Conservation (phyloP, 441 rosid species). For the Theobroma grandiflorum region DNA sequence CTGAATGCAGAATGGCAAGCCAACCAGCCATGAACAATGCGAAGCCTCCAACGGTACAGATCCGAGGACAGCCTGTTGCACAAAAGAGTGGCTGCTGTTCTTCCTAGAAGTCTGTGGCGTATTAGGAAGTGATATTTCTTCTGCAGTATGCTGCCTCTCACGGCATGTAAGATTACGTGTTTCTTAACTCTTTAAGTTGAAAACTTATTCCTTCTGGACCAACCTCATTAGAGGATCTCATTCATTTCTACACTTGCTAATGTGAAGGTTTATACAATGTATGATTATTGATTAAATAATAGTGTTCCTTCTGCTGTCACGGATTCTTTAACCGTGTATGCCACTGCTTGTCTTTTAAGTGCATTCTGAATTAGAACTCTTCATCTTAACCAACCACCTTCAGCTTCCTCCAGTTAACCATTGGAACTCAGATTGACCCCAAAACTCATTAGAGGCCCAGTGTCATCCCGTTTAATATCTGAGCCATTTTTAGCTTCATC, state of each 20-base stretch:
- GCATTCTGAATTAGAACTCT: not conserved
- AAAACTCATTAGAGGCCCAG: too few species aligned
- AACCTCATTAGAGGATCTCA: slow-evolving; percentile 21
- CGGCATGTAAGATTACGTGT: slow-evolving; percentile 36
- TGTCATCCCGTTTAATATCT: too few species aligned
- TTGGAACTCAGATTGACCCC: too few species aligned
- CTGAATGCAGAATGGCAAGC: slow-evolving; percentile 71
- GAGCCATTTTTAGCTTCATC: too few species aligned
- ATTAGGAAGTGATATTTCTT: slow-evolving; percentile 14
- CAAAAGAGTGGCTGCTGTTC: slow-evolving; percentile 75
- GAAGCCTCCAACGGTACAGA: slow-evolving; percentile 68
- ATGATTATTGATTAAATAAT: slow-evolving; percentile 28
- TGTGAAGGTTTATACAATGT: slow-evolving; percentile 35
- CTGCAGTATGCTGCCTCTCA: not conserved
- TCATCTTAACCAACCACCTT: not conserved
- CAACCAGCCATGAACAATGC: slow-evolving; percentile 66
- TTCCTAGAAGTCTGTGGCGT: slow-evolving; percentile 26
- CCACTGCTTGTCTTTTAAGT: not conserved
- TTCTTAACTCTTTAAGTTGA: slow-evolving; percentile 11
- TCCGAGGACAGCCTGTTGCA: slow-evolving; percentile 70
- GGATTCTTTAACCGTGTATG: slow-evolving; percentile 20
- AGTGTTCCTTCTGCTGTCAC: slow-evolving; percentile 18
- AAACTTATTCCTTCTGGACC: slow-evolving; percentile 26
- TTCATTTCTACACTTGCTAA: slow-evolving; percentile 25
- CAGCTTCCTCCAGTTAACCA: too few species aligned